Evolutionary conservation across 2,329 filamentous ascomycete genomes (phyloP).

Genomic region (Cercospora berteroae): DNA sequence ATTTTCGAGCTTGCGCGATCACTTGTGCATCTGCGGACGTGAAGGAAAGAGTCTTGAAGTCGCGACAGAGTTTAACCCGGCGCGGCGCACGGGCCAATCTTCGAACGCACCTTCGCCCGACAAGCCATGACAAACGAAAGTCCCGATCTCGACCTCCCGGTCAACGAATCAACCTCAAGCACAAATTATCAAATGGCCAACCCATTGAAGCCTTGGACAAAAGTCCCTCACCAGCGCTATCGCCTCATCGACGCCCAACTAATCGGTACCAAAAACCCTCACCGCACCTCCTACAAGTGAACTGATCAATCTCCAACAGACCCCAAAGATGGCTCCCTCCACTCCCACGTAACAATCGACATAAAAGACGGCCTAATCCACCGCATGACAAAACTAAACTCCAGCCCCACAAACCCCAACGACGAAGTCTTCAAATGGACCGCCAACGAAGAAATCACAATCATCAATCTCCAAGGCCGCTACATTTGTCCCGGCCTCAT

Average conservation of each 20-base stretch:
- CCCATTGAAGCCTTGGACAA: conserved; percentile 28
- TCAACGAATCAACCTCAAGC: neutral
- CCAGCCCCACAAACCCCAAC: conserved; percentile 23
- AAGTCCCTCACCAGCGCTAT: conserved; percentile 22
- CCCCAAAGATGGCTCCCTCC: conserved; percentile 35
- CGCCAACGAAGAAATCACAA: conserved; percentile 26
- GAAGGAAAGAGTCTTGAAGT: conserved; percentile 1
- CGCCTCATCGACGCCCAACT: conserved; percentile 28
- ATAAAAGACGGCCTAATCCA: conserved; percentile 32
- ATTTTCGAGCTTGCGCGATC: neutral
- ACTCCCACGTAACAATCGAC: conserved; percentile 35
- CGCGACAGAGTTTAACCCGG: neutral
- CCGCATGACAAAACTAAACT: conserved; percentile 33
- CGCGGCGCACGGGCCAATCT: neutral
- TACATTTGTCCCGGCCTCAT: conserved; percentile 54
- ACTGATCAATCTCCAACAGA: conserved; percentile 18
- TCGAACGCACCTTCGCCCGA: neutral
- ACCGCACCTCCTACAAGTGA: neutral
- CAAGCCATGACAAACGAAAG: conserved; percentile 1
- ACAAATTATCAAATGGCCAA: conserved; percentile 10
- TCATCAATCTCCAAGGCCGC: conserved; percentile 45
- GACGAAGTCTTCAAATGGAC: conserved; percentile 35
- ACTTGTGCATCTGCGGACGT: neutral
- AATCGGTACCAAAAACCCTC: conserved; percentile 17
- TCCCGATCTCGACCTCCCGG: neutral